phyloP scores from a whole-genome alignment of 108 stramenopile genomes.

The Stephanodiscus triporus region DNA sequence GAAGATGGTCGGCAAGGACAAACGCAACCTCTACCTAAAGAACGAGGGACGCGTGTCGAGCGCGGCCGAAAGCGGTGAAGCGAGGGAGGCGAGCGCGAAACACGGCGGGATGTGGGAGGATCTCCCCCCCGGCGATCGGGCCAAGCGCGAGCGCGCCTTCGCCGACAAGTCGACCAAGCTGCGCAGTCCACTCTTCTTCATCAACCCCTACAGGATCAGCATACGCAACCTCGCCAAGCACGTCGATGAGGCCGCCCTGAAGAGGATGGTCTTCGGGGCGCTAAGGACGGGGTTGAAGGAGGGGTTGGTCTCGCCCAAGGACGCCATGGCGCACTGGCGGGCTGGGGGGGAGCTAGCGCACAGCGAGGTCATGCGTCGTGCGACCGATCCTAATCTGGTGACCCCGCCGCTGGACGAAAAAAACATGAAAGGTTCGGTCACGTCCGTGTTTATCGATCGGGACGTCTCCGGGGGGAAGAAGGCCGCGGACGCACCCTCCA shows the following conservation, averaged over 20 bases:
- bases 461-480: slow-evolving; percentile 60
- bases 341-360: slow-evolving; percentile 74
- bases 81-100: slow-evolving; percentile 40
- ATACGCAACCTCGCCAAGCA: slow-evolving; percentile 92
- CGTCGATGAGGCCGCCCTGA: slow-evolving; percentile 86
- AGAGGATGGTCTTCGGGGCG: slow-evolving; percentile 69
- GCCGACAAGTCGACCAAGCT: slow-evolving; percentile 94
- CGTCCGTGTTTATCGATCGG: slow-evolving; percentile 84
- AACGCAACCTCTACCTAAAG: slow-evolving; percentile 94
- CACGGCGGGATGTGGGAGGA: slow-evolving; percentile 69
- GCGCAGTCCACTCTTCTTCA: slow-evolving; percentile 95
- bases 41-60: slow-evolving; percentile 88
- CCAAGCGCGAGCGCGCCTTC: slow-evolving; percentile 88
- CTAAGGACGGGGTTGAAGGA: slow-evolving; percentile 74
- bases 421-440: slow-evolving; percentile 85
- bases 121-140: slow-evolving; percentile 84
- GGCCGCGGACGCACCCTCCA: slow-evolving; percentile 65
- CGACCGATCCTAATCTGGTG: slow-evolving; percentile 49
- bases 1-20: slow-evolving; percentile 75
- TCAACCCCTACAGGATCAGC: slow-evolving; percentile 90
- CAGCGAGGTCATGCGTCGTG: slow-evolving; percentile 67
- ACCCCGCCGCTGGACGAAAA: slow-evolving; percentile 68
- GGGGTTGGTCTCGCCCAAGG: slow-evolving; percentile 74
- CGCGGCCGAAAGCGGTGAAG: slow-evolving; percentile 42
- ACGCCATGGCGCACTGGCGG: slow-evolving; percentile 81